Evolutionary conservation across 176 grass and related monocot species (phyloP).

Genomic region (Calamus simplicifolius): DNA sequence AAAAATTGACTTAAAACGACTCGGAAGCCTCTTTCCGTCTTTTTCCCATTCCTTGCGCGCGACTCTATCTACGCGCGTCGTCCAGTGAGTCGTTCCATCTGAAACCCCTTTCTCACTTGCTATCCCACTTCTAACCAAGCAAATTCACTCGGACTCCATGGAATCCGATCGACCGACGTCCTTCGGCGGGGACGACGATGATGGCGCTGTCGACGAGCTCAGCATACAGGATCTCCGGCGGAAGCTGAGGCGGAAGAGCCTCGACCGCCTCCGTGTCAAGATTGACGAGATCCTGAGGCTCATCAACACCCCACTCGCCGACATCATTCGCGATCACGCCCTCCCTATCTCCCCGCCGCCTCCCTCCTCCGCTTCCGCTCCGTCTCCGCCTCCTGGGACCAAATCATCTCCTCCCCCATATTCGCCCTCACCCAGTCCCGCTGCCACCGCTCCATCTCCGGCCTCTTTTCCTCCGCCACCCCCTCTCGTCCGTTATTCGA

Average conservation of each 20-base stretch:
- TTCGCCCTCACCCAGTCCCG: conserved; percentile 19
- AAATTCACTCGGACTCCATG: no score
- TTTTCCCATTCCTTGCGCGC: no score
- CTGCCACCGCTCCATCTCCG: conserved; percentile 20
- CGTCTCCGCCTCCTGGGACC: conserved; percentile 24
- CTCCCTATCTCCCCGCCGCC: conserved; percentile 28
- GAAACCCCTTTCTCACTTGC: no score
- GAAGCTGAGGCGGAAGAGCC: neutral
- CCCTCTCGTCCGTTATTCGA: conserved; percentile 18
- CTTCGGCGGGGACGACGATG: no score
- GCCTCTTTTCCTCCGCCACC: conserved; percentile 31
- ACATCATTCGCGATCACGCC: conserved; percentile 30
- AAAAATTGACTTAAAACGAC: no score
- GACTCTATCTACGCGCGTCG: no score
- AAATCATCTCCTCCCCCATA: conserved; percentile 9
- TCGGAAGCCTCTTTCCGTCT: no score
- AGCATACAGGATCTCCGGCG: no score
- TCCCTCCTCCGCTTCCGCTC: conserved; percentile 5
- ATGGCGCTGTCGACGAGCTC: no score
- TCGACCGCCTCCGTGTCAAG: neutral
- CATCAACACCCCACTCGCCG: conserved; percentile 23
- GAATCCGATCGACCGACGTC: no score
- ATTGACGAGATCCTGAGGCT: neutral
- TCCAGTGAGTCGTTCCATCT: no score
- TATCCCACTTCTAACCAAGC: no score